Percentiles rank a stretch among this genome's conserved stretches.
Evolutionary conservation across 139 green algal species (phyloP).

Genomic region (Ettlia oleoabundans): DNA sequence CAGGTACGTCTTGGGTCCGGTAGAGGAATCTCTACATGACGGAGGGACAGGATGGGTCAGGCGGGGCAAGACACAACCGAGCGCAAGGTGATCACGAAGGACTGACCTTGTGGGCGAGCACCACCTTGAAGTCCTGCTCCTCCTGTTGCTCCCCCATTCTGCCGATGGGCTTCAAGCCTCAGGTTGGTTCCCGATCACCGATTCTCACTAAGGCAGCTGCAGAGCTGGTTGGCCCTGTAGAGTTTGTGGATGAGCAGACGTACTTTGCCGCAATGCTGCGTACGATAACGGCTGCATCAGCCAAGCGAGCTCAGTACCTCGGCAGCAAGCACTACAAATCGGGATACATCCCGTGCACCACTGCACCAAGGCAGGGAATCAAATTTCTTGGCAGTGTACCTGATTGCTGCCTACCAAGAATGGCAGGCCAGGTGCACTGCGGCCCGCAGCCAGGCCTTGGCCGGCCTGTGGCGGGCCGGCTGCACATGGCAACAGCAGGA

Average conservation of each 20-base stretch:
- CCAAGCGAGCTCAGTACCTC: too few relatives aligned
- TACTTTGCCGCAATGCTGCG: too few relatives aligned
- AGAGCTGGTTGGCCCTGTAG: too few relatives aligned
- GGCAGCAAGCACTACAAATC: too few relatives aligned
- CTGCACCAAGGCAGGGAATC: too few relatives aligned
- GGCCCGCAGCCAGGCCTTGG: neutral
- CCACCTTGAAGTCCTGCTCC: constrained; percentile 61
- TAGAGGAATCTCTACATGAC: constrained; percentile 11
- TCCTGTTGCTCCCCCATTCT: constrained; percentile 6
- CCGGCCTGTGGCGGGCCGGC: neutral
- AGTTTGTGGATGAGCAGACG: too few relatives aligned
- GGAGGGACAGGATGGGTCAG: neutral
- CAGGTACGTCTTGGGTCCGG: neutral
- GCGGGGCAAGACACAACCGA: neutral
- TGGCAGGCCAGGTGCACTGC: neutral
- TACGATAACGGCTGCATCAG: too few relatives aligned
- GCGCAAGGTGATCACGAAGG: neutral
- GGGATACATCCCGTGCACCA: too few relatives aligned
- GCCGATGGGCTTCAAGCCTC: neutral
- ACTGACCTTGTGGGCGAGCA: constrained; percentile 65
- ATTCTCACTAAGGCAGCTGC: neutral
- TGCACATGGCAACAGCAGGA: neutral
- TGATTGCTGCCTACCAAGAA: too few relatives aligned
- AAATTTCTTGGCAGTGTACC: too few relatives aligned
- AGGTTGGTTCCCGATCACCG: neutral